Evolutionary conservation across 345 rosid species (phyloP), one percentile per base, ranked within the genome.

Genomic region (Pugionium dolabratum): DNA sequence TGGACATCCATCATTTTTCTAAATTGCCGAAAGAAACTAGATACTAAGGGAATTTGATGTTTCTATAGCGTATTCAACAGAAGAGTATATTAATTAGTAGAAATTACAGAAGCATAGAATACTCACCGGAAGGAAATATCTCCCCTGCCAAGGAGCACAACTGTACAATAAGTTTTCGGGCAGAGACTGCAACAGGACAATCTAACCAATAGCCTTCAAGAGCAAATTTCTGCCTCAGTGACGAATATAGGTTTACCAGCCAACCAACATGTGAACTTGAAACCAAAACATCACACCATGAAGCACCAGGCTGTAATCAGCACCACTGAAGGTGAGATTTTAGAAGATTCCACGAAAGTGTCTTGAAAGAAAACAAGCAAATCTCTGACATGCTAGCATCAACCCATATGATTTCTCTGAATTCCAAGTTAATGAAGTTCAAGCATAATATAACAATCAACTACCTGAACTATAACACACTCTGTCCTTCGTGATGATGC

Each of bases 151-250:
- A 77, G 73, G 89, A 86, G 84, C 96, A 94, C 70, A 90, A 81
- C 56, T 90, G 99, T 55, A 94, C 85, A 52, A 94, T 85, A 71
- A 90, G 92, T 81, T 88, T 94, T 72, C 97, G 86, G 73, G 96
- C 88, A 76, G 99, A 83, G 71, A 94, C 86, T 36, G 99, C 96
- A 75, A 94, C 79, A 49, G 92, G 97, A 76, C 92, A 86, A 78
- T 94, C 99, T 60, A 83, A 82, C 95, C 96, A 94, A 76, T 79
- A 88, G 61, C 87, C 79, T 56, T 84, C 83, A 67, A 58, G 54
- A 53, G 86, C 77, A 80, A 85, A 88, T 82, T 86, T 88, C 79
- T 82, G 87, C 77, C 96, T 84, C 62, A 94, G 77, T 3, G 90
- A 85, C 5, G 85, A 70, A 80, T 94, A 94, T 31, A 94, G 79